Conservation (phyloP, 805 yeast species). For the Vanderwaltozyma verrucispora region DNA sequence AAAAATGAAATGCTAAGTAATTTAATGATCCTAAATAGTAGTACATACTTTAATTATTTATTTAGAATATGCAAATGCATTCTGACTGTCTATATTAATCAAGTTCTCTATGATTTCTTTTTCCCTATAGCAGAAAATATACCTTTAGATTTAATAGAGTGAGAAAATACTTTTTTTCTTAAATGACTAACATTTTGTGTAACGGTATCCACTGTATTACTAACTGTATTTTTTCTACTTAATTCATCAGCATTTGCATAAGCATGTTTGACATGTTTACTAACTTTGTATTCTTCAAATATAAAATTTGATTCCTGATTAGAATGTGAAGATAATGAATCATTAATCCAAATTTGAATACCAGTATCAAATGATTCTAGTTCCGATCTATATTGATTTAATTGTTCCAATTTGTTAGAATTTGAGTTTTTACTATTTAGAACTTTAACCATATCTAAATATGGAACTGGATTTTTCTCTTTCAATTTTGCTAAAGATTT, state of each 20-base stretch:
- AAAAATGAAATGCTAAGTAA: too few species aligned
- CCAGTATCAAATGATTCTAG: constrained; percentile 41
- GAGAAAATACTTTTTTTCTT: constrained; percentile 39
- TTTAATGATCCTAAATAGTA: too few species aligned
- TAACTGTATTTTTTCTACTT: constrained; percentile 29
- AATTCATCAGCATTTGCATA: constrained; percentile 49
- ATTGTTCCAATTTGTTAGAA: constrained; percentile 16
- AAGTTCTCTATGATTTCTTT: constrained; percentile 13
- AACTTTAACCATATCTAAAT: constrained; percentile 34
- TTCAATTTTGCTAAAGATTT: constrained; percentile 11
- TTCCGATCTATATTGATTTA: constrained; percentile 30
- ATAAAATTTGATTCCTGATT: constrained; percentile 24
- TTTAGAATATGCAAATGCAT: too few species aligned
- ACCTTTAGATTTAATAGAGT: constrained; percentile 38
- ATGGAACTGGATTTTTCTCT: constrained; percentile 32
- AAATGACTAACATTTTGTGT: constrained; percentile 42
- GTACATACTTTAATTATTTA: too few species aligned
- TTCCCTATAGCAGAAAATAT: constrained; percentile 46
- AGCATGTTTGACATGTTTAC: constrained; percentile 49
- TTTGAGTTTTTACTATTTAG: constrained; percentile 15
- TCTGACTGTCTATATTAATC: too few species aligned
- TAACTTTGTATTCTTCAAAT: constrained; percentile 32
- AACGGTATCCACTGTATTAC: constrained; percentile 33
- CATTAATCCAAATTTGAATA: constrained; percentile 43
- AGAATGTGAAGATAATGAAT: constrained; percentile 24